Evolutionary conservation across 768 basidiomycete species (phyloP), one percentile per base, ranked within the genome.

Genomic region (Lentinus brumalis): DNA sequence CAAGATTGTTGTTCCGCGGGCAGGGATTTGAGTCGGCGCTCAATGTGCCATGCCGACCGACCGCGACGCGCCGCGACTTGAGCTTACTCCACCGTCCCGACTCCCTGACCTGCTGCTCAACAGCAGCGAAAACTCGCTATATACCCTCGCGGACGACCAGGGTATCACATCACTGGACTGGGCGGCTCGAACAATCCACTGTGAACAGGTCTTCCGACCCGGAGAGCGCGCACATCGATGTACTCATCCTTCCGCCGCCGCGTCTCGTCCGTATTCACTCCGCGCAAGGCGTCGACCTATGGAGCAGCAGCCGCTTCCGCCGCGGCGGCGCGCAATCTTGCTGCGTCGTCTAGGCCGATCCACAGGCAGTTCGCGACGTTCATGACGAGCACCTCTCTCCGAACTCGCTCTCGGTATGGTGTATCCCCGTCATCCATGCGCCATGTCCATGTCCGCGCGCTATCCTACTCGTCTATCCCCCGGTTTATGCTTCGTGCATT

Each of bases 391-490:
- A 79, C 80, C n/a, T 59, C 70, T 4, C 58, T 73, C 15, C 75
- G 75, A n/a, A 75, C 85, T 16, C 79, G 86, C 40, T 73, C 78
- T 56, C 78, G 82, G 35, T 80, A 84, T 71, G 71, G 79, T 8
- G 74, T 64, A 21, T 50, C 77, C 10, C 75, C 78, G 16, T 71
- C 78, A 39, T 69, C 75, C 38, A 71, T 89, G 35, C 83, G 91
- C n/a, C 83, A 84, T 67, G 76, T 91, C 57, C 89, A 92, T 68
- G 80, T 83, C 44, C 86, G 92, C 40, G 85, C 88, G 10, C 79
- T 94, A 31, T 96, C 94, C 7, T 96, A 96, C 73, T 81, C 87
- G 4, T 89, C 93, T 10, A 89, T 97, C 62, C 95, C 95, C n/a
- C 80, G 87, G 64, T 91, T 96, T 65, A 85, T 96, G 47, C 86